These are phyloP conservation scores for Auriscalpium vulgare DNA, from an alignment of 768 basidiomycete species.

Conservation along the genomic window DNA sequence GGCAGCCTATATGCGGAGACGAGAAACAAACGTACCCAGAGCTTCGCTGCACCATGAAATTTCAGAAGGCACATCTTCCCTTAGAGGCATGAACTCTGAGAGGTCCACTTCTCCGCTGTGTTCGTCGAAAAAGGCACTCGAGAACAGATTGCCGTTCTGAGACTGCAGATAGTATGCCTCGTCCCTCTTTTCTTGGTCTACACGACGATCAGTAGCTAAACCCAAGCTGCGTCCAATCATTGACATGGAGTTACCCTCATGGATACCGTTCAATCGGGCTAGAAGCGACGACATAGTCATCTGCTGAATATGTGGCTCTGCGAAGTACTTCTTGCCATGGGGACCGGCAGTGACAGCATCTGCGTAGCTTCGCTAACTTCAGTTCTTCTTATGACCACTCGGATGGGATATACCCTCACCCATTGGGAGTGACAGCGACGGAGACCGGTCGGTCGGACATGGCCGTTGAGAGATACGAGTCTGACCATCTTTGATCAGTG, in stretches of 20 bases:
- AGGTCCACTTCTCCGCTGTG: slow-evolving; percentile 18
- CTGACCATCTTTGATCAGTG: slow-evolving; percentile 52
- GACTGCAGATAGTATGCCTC: slow-evolving; percentile 75
- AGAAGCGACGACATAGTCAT: slow-evolving; percentile 62
- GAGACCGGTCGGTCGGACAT: slow-evolving; percentile 53
- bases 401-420: slow-evolving; percentile 33
- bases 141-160: slow-evolving; percentile 85
- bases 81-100: slow-evolving; percentile 59
- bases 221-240: too few species aligned
- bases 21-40: slow-evolving; percentile 40
- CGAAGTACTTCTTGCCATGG: slow-evolving; percentile 58
- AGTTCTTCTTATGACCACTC: neutral
- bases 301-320: slow-evolving; percentile 60
- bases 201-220: slow-evolving; percentile 3
- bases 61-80: slow-evolving; percentile 58
- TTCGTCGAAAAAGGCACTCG: slow-evolving; percentile 32
- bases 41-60: slow-evolving; percentile 73
- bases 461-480: slow-evolving; percentile 47
- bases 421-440: slow-evolving; percentile 78
- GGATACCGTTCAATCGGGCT: slow-evolving; percentile 29
- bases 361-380: slow-evolving; percentile 44
- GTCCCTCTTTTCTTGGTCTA: slow-evolving; percentile 10
- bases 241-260: neutral
- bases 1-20: neutral
- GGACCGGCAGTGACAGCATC: slow-evolving; percentile 57